Evolutionary conservation across 345 rosid genomes (phyloP).

Genomic region (Acer negundo): DNA sequence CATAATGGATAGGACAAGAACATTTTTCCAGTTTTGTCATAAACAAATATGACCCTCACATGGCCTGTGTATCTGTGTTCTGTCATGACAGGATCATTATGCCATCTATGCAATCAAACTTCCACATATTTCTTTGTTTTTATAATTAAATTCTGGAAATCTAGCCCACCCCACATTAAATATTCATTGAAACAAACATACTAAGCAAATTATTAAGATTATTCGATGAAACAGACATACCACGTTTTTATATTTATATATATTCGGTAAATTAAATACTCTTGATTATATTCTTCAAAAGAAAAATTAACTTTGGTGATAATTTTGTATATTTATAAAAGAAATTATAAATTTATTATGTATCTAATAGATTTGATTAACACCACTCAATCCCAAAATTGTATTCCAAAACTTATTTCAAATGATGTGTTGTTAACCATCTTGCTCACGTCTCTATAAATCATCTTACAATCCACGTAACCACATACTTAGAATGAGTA

Average conservation of each 20-base stretch:
- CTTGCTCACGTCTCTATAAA: too few relatives aligned
- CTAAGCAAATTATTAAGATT: not conserved
- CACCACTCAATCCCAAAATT: too few relatives aligned
- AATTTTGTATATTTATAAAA: too few relatives aligned
- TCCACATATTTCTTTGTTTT: conserved; percentile 1
- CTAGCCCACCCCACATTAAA: not conserved
- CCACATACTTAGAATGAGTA: too few relatives aligned
- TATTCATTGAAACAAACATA: not conserved
- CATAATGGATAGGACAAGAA: conserved; percentile 1
- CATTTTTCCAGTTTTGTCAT: not conserved
- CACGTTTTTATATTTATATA: too few relatives aligned
- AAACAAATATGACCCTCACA: conserved; percentile 25
- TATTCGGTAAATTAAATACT: too few relatives aligned
- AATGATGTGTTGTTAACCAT: not conserved
- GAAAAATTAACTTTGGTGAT: too few relatives aligned
- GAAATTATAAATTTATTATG: too few relatives aligned
- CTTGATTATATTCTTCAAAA: too few relatives aligned
- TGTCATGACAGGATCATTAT: conserved; percentile 23
- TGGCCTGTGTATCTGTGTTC: conserved; percentile 28
- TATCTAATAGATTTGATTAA: too few relatives aligned
- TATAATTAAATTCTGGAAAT: not conserved
- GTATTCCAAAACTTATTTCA: not conserved
- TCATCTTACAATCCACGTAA: too few relatives aligned
- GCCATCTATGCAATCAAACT: not conserved
- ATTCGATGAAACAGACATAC: too few relatives aligned